Evolutionary conservation across 441 rosid species (phyloP), one percentile per base, ranked within the genome.

Genomic region (Arabidopsis hybrid): DNA sequence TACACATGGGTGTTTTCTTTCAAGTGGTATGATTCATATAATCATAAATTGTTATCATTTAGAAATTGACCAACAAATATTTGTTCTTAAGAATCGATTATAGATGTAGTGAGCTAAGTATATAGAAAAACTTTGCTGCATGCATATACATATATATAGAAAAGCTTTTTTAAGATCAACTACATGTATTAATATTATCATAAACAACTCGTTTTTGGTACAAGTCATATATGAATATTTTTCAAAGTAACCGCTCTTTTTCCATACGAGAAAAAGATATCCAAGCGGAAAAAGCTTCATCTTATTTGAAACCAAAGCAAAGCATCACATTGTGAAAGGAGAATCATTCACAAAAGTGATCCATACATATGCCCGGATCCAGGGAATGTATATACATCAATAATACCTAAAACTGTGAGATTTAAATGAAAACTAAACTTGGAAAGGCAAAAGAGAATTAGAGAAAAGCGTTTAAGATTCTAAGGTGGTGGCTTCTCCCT

Each of bases 401-500:
- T 49, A 38, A 49, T 40, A 70, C 26, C 46, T 36, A 57, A 39
- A 76, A 39, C 18, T 70, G 9, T 59, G 51, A 65, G 57, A 50
- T 14, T 65, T 59, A 57, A 50, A 70, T 50, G 43, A 65, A 51
- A 65, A 60, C 26, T 43, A 50, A 65, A 70, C 49, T 14, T 5
- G 47, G 3, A 67, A 77, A 77, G 73, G 57, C 72, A 64, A 71
- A 59, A 71, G 63, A 76, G 36, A 58, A 57, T 17, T 56, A 49
- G 38, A 57, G 29, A 67, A 75, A 71, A 65, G 76, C 63, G 8
- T 49, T 47, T 43, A 60, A 58, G 73, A 77, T 77, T 72, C 77
- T 66, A 65, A 60, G 43, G 51, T 65, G 73, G 68, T 71, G 80
- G 69, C 73, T 65, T 65, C 72, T 71, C 65, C 73, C 80, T 77